A percentile compares a stretch with the other conserved stretches of the same genome.
phyloP scores from a whole-genome alignment of 139 green algal species.

The Diplosphaera chodatii region DNA sequence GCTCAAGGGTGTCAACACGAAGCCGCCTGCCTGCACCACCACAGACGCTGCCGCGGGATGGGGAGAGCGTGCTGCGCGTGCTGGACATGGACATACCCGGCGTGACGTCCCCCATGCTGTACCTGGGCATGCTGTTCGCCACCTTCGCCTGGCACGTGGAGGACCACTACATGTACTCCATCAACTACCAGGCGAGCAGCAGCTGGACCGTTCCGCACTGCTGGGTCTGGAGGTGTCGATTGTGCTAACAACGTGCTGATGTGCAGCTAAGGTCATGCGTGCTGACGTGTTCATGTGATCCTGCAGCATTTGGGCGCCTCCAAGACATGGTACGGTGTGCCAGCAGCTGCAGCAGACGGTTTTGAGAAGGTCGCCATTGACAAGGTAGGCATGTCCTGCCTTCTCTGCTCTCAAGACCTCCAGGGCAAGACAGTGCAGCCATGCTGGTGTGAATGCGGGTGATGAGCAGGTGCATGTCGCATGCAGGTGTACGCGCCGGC shows the following conservation, averaged over 20 bases:
- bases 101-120: slow-evolving; percentile 80
- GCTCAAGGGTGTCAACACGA: no score
- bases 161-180: slow-evolving; percentile 77
- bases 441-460: no score
- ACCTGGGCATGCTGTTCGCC: slow-evolving; percentile 78
- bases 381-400: neutral
- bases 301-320: slow-evolving; percentile 67
- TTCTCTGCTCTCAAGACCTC: no score
- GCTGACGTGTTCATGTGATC: no score
- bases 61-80: slow-evolving; percentile 35
- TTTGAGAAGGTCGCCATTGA: slow-evolving; percentile 56
- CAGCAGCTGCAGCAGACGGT: slow-evolving; percentile 41
- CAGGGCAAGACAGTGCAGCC: no score
- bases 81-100: slow-evolving; percentile 43
- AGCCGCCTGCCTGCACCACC: no score
- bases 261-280: no score
- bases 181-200: slow-evolving; percentile 40
- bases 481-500: slow-evolving; percentile 34
- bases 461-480: no score
- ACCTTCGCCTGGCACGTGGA: slow-evolving; percentile 92
- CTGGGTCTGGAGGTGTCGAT: no score
- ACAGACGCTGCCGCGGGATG: slow-evolving; percentile 35
- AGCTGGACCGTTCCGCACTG: no score
- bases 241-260: no score
- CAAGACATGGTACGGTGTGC: slow-evolving; percentile 82